Conservation (phyloP, 164 flowering plant species). For the Brasenia schreberi region DNA sequence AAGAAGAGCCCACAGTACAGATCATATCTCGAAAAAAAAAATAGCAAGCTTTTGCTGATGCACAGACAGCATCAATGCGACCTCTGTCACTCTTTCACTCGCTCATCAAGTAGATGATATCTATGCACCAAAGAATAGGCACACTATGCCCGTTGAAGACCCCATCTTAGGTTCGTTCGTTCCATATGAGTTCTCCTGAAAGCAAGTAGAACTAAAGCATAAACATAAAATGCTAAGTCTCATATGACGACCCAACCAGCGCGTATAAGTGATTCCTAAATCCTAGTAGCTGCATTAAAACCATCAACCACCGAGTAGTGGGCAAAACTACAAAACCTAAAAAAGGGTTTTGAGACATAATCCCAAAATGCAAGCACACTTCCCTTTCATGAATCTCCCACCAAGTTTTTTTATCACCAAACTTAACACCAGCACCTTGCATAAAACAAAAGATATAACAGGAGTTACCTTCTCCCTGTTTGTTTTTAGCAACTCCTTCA, state of each 20-base stretch:
- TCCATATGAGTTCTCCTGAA: background rate
- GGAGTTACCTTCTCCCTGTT: slow-evolving; percentile 17
- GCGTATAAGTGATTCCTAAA: background rate
- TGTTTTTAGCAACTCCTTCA: slow-evolving; percentile 5
- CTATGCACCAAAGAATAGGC: background rate
- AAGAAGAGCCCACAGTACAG: too few species aligned
- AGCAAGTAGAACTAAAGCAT: background rate
- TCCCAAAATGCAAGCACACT: background rate
- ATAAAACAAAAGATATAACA: background rate
- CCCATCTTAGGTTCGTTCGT: background rate
- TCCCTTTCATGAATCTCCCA: background rate
- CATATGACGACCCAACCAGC: too few species aligned
- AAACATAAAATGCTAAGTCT: background rate
- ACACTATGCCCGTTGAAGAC: background rate
- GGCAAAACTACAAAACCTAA: background rate
- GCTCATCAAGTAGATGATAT: too few species aligned
- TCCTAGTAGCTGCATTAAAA: background rate
- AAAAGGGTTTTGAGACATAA: background rate
- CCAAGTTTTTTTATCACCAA: background rate
- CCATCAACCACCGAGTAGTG: background rate
- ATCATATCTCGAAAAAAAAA: too few species aligned
- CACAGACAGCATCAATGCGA: too few species aligned
- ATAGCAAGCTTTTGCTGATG: too few species aligned
- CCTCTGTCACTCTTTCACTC: too few species aligned
- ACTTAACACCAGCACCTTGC: background rate